Conservation (phyloP, 495 filamentous ascomycete genomes). For the Paragyromitra xinjiangensis region DNA sequence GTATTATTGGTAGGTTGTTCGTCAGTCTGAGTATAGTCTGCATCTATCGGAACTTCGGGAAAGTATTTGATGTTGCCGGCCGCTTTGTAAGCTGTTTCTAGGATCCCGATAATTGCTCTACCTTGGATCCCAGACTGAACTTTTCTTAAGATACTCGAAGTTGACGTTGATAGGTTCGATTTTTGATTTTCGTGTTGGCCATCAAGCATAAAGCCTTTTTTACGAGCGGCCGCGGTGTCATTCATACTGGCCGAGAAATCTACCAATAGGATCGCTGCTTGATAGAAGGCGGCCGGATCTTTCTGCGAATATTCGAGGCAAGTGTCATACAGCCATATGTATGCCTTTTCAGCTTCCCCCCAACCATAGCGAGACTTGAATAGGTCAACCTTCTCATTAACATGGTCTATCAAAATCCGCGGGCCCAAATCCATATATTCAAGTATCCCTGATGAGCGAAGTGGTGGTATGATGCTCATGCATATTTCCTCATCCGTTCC, state of each 20-base stretch:
- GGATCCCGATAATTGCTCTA: neutral
- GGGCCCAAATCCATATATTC: constrained; percentile 14
- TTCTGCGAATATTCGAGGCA: constrained; percentile 15
- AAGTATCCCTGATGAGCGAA: constrained; percentile 25
- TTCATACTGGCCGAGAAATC: constrained; percentile 17
- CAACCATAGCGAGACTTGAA: constrained; percentile 15
- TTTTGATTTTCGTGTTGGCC: neutral
- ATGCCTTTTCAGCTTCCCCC: constrained; percentile 27
- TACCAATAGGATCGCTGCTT: constrained; percentile 18
- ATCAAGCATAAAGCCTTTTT: neutral
- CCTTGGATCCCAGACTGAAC: constrained; percentile 7
- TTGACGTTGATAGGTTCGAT: neutral
- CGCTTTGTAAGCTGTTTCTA: constrained; percentile 1
- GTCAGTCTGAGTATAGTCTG: neutral
- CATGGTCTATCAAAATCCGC: constrained; percentile 3
- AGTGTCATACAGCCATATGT: constrained; percentile 15
- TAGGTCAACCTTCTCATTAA: neutral
- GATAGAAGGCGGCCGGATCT: constrained; percentile 1
- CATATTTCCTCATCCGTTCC: constrained; percentile 24
- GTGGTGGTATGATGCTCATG: constrained; percentile 29
- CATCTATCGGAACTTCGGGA: neutral
- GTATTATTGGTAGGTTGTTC: neutral
- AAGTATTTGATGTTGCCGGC: constrained; percentile 2
- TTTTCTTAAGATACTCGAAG: neutral
- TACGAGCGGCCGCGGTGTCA: neutral